These are phyloP conservation scores for Euphorbia celastroides DNA, from an alignment of 441 rosid species.

Conservation along the genomic window DNA sequence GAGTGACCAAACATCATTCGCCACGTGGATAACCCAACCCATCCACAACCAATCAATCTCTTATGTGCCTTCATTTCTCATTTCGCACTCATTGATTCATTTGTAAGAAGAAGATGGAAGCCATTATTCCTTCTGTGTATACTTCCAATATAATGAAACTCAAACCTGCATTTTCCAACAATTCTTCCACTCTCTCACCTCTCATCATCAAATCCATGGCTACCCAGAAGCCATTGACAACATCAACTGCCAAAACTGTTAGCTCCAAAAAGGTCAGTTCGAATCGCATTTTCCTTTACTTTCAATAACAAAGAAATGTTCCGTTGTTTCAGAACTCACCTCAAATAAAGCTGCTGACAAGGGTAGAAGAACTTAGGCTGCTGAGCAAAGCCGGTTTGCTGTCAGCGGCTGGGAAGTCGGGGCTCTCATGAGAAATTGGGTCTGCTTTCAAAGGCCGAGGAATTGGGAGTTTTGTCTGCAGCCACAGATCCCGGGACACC, in stretches of 20 bases:
- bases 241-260: constrained; percentile 45
- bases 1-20: constrained; percentile 5
- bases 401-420: constrained; percentile 79
- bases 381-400: constrained; percentile 79
- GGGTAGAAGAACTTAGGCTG: constrained; percentile 85
- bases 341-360: constrained; percentile 68
- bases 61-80: background rate
- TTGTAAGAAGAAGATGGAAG: constrained; percentile 5
- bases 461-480: constrained; percentile 73
- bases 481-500: constrained; percentile 82
- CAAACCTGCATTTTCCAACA: constrained; percentile 6
- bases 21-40: constrained; percentile 22
- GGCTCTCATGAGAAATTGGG: constrained; percentile 87
- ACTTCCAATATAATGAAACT: constrained; percentile 7
- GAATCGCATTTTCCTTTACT: no score
- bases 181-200: background rate
- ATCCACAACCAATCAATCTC: constrained; percentile 8
- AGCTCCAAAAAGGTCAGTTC: constrained; percentile 39
- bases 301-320: no score
- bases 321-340: constrained; percentile 20
- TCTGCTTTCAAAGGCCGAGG: constrained; percentile 84
- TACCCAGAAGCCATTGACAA: constrained; percentile 55
- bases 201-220: constrained; percentile 56
- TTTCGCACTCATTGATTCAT: constrained; percentile 2
- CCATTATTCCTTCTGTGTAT: background rate